A percentile compares a stretch with the other conserved stretches of the same genome.
Conservation (phyloP, 192 early-diverging fungal species). For the Linnemannia zychae region DNA sequence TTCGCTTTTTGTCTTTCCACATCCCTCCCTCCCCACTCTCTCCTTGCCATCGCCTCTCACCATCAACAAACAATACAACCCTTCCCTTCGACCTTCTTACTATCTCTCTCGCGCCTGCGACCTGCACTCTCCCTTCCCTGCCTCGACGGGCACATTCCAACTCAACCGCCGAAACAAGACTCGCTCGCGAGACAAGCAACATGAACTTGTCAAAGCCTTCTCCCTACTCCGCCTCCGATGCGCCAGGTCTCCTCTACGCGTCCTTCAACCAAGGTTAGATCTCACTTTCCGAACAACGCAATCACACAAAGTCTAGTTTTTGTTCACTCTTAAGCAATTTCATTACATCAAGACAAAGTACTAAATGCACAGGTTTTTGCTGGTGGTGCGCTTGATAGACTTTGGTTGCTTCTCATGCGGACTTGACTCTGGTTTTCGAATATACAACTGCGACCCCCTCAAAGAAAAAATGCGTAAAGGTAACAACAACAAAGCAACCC, state of each 20-base stretch:
- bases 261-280: constrained; percentile 78
- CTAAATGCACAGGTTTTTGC: neutral
- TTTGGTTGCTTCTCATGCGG: constrained; percentile 88
- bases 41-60: neutral
- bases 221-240: constrained; percentile 61
- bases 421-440: constrained; percentile 85
- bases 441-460: constrained; percentile 87
- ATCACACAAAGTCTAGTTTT: neutral
- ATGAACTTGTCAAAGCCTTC: constrained; percentile 65
- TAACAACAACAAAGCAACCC: constrained; percentile 13
- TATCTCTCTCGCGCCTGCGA: neutral
- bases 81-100: neutral
- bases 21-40: neutral
- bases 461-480: constrained; percentile 85
- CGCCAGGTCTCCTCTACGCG: constrained; percentile 79
- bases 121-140: neutral
- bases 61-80: neutral
- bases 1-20: neutral
- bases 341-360: neutral
- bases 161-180: neutral
- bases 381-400: constrained; percentile 56
- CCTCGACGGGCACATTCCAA: neutral
- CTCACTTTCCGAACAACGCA: neutral
- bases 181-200: neutral
- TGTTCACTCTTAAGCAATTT: neutral